These are phyloP conservation scores for Cordyceps militaris DNA, from an alignment of 2,329 filamentous ascomycete species.

Conservation along the genomic window DNA sequence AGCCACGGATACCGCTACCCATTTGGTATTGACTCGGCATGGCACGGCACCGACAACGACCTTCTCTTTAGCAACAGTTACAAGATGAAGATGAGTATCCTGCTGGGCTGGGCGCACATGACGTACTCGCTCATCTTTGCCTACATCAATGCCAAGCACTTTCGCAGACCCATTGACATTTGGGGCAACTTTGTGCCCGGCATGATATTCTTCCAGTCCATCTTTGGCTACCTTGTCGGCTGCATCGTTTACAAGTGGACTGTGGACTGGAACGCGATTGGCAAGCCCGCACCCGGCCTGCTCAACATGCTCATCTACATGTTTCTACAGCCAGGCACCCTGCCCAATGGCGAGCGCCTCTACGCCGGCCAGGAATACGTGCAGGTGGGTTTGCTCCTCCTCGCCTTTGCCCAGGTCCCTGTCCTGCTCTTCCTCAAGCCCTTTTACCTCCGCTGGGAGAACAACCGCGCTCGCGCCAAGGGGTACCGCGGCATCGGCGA, in stretches of 20 bases:
- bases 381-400: slow-evolving; percentile 69
- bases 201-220: slow-evolving; percentile 99
- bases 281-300: slow-evolving; percentile 70
- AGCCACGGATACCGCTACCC: slow-evolving; percentile 75
- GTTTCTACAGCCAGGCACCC: slow-evolving; percentile 80
- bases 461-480: slow-evolving; percentile 78
- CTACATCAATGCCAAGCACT: slow-evolving; percentile 88
- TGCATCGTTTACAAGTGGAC: slow-evolving; percentile 98
- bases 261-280: slow-evolving; percentile 66
- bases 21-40: slow-evolving; percentile 91
- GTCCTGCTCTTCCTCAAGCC: slow-evolving; percentile 92
- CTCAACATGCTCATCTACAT: slow-evolving; percentile 99
- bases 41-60: slow-evolving; percentile 94
- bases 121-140: slow-evolving; percentile 94
- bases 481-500: slow-evolving; percentile 94
- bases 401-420: slow-evolving; percentile 83
- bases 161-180: slow-evolving; percentile 90
- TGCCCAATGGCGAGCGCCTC: slow-evolving; percentile 52
- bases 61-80: slow-evolving; percentile 95
- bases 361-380: slow-evolving; percentile 71
- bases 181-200: slow-evolving; percentile 96
- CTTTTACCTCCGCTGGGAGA: slow-evolving; percentile 86
- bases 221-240: slow-evolving; percentile 92
- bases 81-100: slow-evolving; percentile 99
- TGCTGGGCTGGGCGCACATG: slow-evolving; percentile 97